phyloP scores from a whole-genome alignment of 2,329 filamentous ascomycete species.

The Bipolaris cookei region DNA sequence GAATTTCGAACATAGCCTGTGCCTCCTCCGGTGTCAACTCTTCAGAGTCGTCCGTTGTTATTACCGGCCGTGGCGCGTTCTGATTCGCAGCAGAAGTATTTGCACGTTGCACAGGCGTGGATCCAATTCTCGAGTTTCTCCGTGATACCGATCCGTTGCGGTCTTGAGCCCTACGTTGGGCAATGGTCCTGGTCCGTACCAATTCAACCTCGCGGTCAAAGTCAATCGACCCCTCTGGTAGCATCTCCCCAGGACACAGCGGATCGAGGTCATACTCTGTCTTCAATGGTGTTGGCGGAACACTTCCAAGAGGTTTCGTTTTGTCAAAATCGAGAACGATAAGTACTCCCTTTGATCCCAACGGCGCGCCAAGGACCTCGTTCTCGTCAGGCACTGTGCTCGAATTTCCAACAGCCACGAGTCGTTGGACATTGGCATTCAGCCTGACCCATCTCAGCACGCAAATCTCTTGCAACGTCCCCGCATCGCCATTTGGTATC shows the following conservation, averaged over 20 bases:
- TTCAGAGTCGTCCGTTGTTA: constrained; percentile 38
- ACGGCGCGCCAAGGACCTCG: constrained; percentile 35
- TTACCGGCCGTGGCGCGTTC: constrained; percentile 24
- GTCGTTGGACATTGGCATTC: constrained; percentile 39
- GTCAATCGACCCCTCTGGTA: constrained; percentile 50
- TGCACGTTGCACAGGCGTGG: constrained; percentile 37
- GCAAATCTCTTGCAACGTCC: constrained; percentile 46
- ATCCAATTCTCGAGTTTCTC: constrained; percentile 36
- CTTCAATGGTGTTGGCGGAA: constrained; percentile 35
- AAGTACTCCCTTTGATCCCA: constrained; percentile 47
- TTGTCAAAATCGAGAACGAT: constrained; percentile 50
- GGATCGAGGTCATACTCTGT: constrained; percentile 48
- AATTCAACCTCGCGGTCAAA: constrained; percentile 52
- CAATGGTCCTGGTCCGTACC: constrained; percentile 48
- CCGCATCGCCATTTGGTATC: constrained; percentile 40
- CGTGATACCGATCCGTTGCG: constrained; percentile 25
- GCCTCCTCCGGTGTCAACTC: constrained; percentile 45
- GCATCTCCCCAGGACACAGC: constrained; percentile 45
- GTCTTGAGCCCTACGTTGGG: constrained; percentile 45
- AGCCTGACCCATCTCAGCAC: constrained; percentile 47
- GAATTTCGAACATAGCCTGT: constrained; percentile 48
- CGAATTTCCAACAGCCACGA: constrained; percentile 49
- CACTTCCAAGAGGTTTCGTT: constrained; percentile 28
- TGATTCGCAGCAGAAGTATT: constrained; percentile 36
- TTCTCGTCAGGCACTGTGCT: constrained; percentile 31